Evolutionary conservation across 805 yeast genomes (phyloP).

Genomic region (Pichia rugopelliculosa): DNA sequence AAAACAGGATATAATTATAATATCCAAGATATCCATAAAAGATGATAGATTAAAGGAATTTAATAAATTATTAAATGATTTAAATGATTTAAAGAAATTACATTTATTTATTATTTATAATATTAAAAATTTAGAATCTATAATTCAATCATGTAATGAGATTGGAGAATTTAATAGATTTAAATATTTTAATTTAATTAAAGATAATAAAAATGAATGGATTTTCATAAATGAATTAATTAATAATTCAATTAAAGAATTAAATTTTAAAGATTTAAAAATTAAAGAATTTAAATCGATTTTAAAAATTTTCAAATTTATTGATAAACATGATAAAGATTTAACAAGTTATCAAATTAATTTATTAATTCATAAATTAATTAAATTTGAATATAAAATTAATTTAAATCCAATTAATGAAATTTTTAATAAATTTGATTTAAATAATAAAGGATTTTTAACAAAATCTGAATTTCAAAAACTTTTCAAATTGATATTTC

Average conservation of each 20-base stretch:
- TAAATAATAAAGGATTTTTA: constrained; percentile 30
- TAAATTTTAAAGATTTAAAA: constrained; percentile 6
- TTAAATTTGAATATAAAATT: constrained; percentile 6
- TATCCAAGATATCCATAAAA: not conserved
- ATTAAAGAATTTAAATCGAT: not conserved
- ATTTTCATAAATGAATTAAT: not conserved
- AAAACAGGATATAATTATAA: not conserved
- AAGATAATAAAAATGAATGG: not conserved
- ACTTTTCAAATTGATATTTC: constrained; percentile 36
- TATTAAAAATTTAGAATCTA: not conserved
- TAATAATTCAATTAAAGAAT: not conserved
- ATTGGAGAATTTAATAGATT: not conserved
- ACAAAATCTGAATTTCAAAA: constrained; percentile 36
- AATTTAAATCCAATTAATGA: constrained; percentile 20
- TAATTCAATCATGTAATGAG: not conserved
- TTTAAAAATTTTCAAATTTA: not conserved
- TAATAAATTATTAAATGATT: not conserved
- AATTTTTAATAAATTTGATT: constrained; percentile 35
- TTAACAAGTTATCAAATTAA: not conserved
- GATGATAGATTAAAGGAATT: not conserved
- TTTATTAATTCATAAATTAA: constrained; percentile 8
- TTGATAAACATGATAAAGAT: not conserved
- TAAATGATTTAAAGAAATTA: not conserved
- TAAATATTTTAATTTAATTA: not conserved
- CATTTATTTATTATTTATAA: not conserved